Base-by-base conservation (phyloP, 139 green algal species). In the Tetraselmis striata region DNA sequence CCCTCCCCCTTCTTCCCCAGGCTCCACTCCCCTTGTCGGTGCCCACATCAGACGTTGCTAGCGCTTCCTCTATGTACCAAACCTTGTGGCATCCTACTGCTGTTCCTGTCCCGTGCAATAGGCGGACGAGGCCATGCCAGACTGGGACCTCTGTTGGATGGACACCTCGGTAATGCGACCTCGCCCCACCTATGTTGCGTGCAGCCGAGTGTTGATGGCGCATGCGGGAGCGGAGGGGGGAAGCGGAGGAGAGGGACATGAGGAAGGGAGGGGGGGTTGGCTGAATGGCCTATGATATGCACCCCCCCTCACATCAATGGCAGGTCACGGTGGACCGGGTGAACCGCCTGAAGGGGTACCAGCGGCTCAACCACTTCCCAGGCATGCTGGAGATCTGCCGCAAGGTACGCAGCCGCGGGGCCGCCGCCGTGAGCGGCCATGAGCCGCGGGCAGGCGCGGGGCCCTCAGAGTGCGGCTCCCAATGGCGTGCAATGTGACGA, bases 341-440 rank as follows among this genome's bases (percentile, higher is more conserved):
- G 59, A 81, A 87, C 31, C 83, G 85, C 58, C 79, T 91, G 58
- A 81, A 81, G 31, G 78, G 77, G 32, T 88, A 85, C 76, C 88
- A 92, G 86, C 81, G 83, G 31, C 86, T 92, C 31, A 92, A 92
- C 83, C 88, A 92, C 83, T 90, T 92, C 80, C 83, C 85, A 5
- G 84, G 82, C 27, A 92, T 90, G 88, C 82, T 92, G 79, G 86
- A 90, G 83, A 89, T 92, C 75, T 92, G 88, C 81, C 83, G 88
- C 74, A 92, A 92, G 79, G n/a, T n/a, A n/a, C n/a, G n/a, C n/a
- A n/a, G n/a, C n/a, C n/a, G n/a, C n/a, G n/a, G n/a, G n/a, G n/a
- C n/a, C n/a, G n/a, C n/a, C n/a, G n/a, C n/a, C n/a, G n/a, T n/a
- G n/a, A n/a, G n/a, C n/a, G n/a, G n/a, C n/a, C n/a, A n/a, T n/a